Evolutionary conservation across 768 basidiomycete genomes (phyloP).

Genomic region (Trametes maxima): DNA sequence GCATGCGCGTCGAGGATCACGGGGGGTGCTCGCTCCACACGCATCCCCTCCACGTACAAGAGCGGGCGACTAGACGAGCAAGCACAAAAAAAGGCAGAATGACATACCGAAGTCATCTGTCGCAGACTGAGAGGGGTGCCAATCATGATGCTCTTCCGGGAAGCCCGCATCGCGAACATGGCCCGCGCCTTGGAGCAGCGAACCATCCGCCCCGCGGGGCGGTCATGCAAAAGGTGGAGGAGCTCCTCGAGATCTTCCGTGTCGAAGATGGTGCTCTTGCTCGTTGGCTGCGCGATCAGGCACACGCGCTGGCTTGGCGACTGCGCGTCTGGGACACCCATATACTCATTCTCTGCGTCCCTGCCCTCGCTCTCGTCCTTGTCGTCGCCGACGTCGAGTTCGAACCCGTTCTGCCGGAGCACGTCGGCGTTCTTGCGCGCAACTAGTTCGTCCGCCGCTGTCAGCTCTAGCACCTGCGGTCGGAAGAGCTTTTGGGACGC

Average conservation of each 20-base stretch:
- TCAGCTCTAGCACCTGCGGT: slow-evolving; percentile 75
- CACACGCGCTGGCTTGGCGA: slow-evolving; percentile 52
- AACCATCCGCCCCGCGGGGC: slow-evolving; percentile 79
- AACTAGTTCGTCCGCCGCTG: slow-evolving; percentile 86
- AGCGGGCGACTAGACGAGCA: background rate
- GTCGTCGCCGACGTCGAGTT: slow-evolving; percentile 58
- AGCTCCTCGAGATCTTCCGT: slow-evolving; percentile 95
- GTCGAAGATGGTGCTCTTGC: slow-evolving; percentile 89
- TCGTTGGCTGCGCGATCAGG: slow-evolving; percentile 83
- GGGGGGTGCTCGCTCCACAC: too few relatives aligned
- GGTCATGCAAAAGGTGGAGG: slow-evolving; percentile 80
- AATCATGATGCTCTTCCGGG: slow-evolving; percentile 95
- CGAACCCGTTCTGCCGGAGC: slow-evolving; percentile 87
- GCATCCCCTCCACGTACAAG: too few relatives aligned
- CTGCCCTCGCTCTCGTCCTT: too few relatives aligned
- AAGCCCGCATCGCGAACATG: slow-evolving; percentile 98
- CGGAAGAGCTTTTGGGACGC: slow-evolving; percentile 82
- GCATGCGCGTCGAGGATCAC: too few relatives aligned
- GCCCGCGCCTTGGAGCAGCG: slow-evolving; percentile 89
- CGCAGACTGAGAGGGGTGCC: slow-evolving; percentile 76
- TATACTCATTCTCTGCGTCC: too few relatives aligned
- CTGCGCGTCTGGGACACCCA: slow-evolving; percentile 21
- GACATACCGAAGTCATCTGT: slow-evolving; percentile 77
- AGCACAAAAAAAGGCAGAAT: background rate
- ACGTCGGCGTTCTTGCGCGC: slow-evolving; percentile 88